phyloP scores from a whole-genome alignment of 768 basidiomycete species.

The Rossbeevera mucosa region DNA sequence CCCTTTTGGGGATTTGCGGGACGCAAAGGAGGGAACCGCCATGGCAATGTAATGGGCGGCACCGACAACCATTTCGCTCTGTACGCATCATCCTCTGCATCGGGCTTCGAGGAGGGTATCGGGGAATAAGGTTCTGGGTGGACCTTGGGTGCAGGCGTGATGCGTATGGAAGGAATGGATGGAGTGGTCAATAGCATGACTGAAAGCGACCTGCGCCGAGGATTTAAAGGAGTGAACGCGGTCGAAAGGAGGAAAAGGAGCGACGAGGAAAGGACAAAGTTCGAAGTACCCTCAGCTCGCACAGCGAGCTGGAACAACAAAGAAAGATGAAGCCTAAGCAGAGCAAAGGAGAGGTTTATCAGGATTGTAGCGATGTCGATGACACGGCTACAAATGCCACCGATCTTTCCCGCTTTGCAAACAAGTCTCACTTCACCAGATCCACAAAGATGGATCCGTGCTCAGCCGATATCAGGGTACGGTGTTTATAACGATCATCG shows the following conservation, averaged over 20 bases:
- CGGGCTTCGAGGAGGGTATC: slow-evolving; percentile 36
- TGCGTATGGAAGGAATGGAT: slow-evolving; percentile 61
- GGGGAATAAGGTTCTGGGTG: slow-evolving; percentile 60
- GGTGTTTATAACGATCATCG: not conserved
- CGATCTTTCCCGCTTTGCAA: not conserved
- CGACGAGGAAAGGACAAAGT: not conserved
- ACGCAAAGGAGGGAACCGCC: slow-evolving; percentile 49
- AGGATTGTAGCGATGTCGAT: not conserved
- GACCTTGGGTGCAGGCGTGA: slow-evolving; percentile 55
- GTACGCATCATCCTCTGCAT: slow-evolving; percentile 46
- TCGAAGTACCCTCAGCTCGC: slow-evolving; percentile 6
- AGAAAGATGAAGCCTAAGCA: not conserved
- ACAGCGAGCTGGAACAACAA: slow-evolving; percentile 9
- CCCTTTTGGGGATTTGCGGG: slow-evolving; percentile 44
- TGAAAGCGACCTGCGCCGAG: slow-evolving; percentile 54
- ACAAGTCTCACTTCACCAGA: not conserved
- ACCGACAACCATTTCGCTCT: slow-evolving; percentile 54
- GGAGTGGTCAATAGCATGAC: slow-evolving; percentile 40
- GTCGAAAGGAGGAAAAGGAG: slow-evolving; percentile 7
- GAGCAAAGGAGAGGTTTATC: not conserved
- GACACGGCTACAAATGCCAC: not conserved
- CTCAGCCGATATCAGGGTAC: not conserved
- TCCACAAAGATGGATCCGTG: not conserved
- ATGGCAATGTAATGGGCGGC: slow-evolving; percentile 31
- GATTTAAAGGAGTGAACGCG: slow-evolving; percentile 26